phyloP scores from a whole-genome alignment of 129 eudicot genomes.

The Helichrysum umbraculigerum region DNA sequence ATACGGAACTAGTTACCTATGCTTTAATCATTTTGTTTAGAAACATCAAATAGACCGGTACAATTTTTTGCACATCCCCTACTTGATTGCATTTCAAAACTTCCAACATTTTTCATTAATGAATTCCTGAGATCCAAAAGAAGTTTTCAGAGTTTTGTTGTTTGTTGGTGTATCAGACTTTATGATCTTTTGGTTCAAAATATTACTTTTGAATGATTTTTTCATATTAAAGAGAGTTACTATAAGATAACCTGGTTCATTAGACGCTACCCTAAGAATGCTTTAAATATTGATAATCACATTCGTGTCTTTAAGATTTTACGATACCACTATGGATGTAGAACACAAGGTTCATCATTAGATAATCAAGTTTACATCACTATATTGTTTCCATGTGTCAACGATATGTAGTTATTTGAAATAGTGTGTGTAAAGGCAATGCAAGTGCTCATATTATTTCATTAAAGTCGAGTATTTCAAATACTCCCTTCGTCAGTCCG shows the following conservation, averaged over 20 bases:
- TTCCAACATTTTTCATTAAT: background rate
- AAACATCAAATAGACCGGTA: slow-evolving; percentile 6
- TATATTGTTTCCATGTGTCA: too few species aligned
- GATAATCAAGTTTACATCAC: too few species aligned
- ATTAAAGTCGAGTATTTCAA: too few species aligned
- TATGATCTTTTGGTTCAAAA: background rate
- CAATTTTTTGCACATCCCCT: slow-evolving; percentile 4
- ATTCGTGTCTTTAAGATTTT: background rate
- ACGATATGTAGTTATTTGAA: too few species aligned
- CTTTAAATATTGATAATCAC: too few species aligned
- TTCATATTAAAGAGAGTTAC: background rate
- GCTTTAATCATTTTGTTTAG: background rate
- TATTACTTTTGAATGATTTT: background rate
- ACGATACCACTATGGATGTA: background rate
- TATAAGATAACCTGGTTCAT: background rate
- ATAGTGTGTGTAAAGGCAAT: too few species aligned
- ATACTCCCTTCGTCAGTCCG: too few species aligned
- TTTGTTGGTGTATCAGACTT: background rate
- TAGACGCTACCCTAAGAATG: background rate
- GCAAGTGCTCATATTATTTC: too few species aligned
- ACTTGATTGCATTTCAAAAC: background rate
- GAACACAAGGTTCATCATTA: too few species aligned
- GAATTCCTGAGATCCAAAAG: background rate
- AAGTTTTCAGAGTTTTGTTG: background rate
- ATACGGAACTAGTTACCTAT: slow-evolving; percentile 12